Base-by-base conservation (phyloP, 2,329 filamentous ascomycete species). In the Neoarthrinium moseri region DNA sequence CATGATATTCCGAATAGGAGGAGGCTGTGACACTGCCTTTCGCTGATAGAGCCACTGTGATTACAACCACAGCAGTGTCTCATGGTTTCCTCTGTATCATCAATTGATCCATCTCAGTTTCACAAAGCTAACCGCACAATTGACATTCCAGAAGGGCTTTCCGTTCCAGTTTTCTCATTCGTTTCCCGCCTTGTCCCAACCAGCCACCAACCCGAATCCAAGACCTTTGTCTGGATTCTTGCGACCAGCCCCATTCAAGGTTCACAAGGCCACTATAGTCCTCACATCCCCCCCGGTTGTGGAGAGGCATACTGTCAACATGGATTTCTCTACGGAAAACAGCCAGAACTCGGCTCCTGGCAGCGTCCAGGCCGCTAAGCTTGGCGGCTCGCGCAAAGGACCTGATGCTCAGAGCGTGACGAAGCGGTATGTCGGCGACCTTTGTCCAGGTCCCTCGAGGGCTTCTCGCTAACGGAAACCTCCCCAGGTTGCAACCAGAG, bases 401-500 rank as follows among this genome's bases (percentile, higher is more conserved):
- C 73, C 77, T 39, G 86, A 90, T 64, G 78, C 81, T 29, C 84
- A 87, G 62, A 89, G 84, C 66, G 87, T 90, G 6, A 15, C 33
- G 22, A 36, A 48, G 37, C 45, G 36, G 26, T 38, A 51, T 18
- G 27, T 23, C 36, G 45, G 50, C 27, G n/a, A 17, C 5, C 2
- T 11, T 40, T 17, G 13, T 18, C n/a, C n/a, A 50, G 20, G 26
- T 20, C 18, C 23, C 11, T 23, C 17, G 4, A 21, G 21, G 2
- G 3, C 15, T 41, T 11, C 29, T 36, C n/a, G n/a, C n/a, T n/a
- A n/a, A 18, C 26, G 29, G 37, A 34, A 22, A 17, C 18, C n/a
- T n/a, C 12, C 1, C 23, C 62, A 97, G 94, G 60, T 79, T 99
- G 47, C 94, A 99, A 71, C 95, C 91, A 39, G 94, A 99, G 71